These are phyloP conservation scores for Lanmaoa rubissima DNA, from an alignment of 768 basidiomycete species.

Conservation along the genomic window DNA sequence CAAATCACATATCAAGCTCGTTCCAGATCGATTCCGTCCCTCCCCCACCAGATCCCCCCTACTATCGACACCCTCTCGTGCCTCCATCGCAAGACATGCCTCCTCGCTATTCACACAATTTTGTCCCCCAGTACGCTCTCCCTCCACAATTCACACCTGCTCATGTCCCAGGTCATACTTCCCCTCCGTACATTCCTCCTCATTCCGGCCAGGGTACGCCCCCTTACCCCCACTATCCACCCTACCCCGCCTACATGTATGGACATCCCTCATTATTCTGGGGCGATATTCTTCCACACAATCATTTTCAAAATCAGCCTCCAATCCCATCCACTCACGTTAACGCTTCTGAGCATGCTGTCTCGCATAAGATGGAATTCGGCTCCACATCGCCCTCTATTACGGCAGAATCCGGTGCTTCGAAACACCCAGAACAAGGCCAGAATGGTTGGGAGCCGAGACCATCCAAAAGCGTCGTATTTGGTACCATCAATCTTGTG, in stretches of 20 bases:
- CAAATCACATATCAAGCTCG: constrained; percentile 9
- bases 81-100: constrained; percentile 27
- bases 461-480: constrained; percentile 39
- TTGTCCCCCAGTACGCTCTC: constrained; percentile 17
- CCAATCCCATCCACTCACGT: constrained; percentile 5
- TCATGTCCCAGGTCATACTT: constrained; percentile 25
- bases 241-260: constrained; percentile 35
- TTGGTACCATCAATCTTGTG: constrained; percentile 47
- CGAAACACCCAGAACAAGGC: constrained; percentile 1
- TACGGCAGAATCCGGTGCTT: constrained; percentile 11
- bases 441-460: constrained; percentile 9
- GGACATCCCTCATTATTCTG: constrained; percentile 40
- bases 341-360: constrained; percentile 13
- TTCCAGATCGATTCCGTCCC: constrained; percentile 13
- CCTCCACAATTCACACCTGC: constrained; percentile 12
- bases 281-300: constrained; percentile 26
- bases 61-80: constrained; percentile 17
- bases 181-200: constrained; percentile 24
- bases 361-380: constrained; percentile 14
- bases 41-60: constrained; percentile 11
- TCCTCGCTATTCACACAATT: constrained; percentile 13
- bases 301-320: constrained; percentile 20
- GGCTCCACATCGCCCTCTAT: constrained; percentile 16
- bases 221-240: constrained; percentile 35
- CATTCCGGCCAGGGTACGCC: constrained; percentile 33